Evolutionary conservation across 345 rosid genomes (phyloP), one percentile per base, ranked within the genome.

Genomic region (Microcos paniculata): DNA sequence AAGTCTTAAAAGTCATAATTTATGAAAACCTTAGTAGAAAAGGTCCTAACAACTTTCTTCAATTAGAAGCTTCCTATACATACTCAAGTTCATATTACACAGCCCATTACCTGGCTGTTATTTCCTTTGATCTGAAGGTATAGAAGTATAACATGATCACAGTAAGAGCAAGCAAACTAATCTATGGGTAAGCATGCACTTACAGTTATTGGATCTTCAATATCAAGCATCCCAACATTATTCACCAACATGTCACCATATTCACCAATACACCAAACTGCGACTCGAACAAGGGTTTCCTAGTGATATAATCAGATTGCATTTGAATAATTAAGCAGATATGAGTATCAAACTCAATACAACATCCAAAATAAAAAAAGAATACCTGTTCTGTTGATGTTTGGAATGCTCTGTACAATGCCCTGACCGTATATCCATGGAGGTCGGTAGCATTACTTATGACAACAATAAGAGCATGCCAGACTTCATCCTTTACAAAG

Each of bases 181-280:
- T 30, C 49, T 55, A 77, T 33, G 45, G 71, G 68, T 52, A 66
- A 56, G 73, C 76, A 74, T 67, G 62, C 76, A 79, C 94, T 88
- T 80, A 96, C 99, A 52, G 97, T 94, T 79, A 92, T 69, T 58
- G 98, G 93, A 80, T 96, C 95, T 84, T 96, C 99, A 51, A 85
- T 73, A 81, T 88, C 83, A 82, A 96, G 95, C 92, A 94, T 83
- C 78, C 99, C 98, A 30, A 76, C 87, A 87, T 88, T 94, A 74
- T 92, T 91, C 62, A 94, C 92, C 90, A 96, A 82, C 85, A 96
- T 69, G 82, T 96, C 99, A 76, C 98, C 99, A 78, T 93, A 96
- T 85, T 96, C 99, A 77, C 99, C 99, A 65, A 96, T 84, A 87
- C 98, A 96, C 99, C 99, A 96, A 68, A 92, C 88, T 38, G 99